These are phyloP conservation scores for Pichia sp. DNA, from an alignment of 1,139 yeast species.

Conservation along the genomic window DNA sequence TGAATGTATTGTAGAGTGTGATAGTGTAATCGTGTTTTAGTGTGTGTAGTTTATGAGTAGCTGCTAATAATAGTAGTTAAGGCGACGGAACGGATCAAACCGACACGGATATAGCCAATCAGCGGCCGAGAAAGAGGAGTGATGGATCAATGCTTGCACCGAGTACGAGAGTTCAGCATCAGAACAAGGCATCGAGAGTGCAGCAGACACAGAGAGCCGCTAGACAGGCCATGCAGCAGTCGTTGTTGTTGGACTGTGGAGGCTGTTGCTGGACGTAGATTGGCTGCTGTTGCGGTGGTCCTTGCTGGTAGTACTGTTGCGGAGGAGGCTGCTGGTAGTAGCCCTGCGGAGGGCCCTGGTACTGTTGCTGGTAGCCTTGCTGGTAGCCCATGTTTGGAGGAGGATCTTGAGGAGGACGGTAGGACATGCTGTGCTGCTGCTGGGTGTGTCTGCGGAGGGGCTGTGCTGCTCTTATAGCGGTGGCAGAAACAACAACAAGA, in stretches of 20 bases:
- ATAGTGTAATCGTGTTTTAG: too few relatives aligned
- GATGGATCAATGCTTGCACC: background rate
- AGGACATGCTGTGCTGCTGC: conserved; percentile 10
- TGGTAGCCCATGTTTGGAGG: conserved; percentile 20
- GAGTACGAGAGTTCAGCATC: background rate
- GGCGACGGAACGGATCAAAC: too few relatives aligned
- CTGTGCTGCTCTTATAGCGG: background rate
- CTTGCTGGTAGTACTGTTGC: conserved; percentile 26
- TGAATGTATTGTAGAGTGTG: too few relatives aligned
- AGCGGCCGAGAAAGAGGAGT: background rate
- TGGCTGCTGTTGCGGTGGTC: conserved; percentile 53
- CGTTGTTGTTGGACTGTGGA: conserved; percentile 35
- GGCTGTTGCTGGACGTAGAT: conserved; percentile 62
- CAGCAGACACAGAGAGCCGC: conserved; percentile 72
- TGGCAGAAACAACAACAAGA: background rate
- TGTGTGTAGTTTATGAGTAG: too few relatives aligned
- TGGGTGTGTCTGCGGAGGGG: background rate
- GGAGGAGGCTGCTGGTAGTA: conserved; percentile 31
- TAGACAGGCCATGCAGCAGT: conserved; percentile 62
- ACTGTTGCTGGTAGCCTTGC: background rate
- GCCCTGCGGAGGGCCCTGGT: conserved; percentile 1
- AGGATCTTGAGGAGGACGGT: conserved; percentile 19
- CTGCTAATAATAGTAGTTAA: too few relatives aligned
- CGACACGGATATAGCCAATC: too few relatives aligned
- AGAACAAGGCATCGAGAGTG: conserved; percentile 61